These are phyloP conservation scores for Microbotryum violaceum DNA, from an alignment of 1,284 basidiomycete genomes.

Conservation along the genomic window DNA sequence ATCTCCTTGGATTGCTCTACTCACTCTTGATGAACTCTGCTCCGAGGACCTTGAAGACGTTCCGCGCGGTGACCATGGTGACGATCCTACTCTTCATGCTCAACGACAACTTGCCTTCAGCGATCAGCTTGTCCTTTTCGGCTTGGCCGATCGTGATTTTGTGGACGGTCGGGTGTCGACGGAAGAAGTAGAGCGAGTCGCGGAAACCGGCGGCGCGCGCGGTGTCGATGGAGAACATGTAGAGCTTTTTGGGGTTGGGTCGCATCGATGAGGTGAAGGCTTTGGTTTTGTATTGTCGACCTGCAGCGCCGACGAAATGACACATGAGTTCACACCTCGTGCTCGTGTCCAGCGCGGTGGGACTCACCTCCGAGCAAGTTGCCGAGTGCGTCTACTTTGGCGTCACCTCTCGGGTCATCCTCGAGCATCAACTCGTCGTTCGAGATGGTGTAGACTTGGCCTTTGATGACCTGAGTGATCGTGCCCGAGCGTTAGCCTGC, in stretches of 20 bases:
- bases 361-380: slow-evolving; percentile 64
- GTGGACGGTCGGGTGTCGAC: slow-evolving; percentile 77
- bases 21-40: slow-evolving; percentile 76
- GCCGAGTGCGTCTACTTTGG: slow-evolving; percentile 81
- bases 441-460: slow-evolving; percentile 66
- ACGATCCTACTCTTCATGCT: slow-evolving; percentile 85
- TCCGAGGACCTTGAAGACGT: slow-evolving; percentile 90
- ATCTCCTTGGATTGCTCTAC: slow-evolving; percentile 29
- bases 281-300: slow-evolving; percentile 75
- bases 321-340: not conserved
- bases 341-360: not conserved
- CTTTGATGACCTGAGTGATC: slow-evolving; percentile 53
- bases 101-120: slow-evolving; percentile 73
- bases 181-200: slow-evolving; percentile 94
- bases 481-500: not conserved
- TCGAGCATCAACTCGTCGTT: slow-evolving; percentile 81
- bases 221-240: slow-evolving; percentile 95
- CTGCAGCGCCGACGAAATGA: slow-evolving; percentile 42
- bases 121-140: slow-evolving; percentile 88
- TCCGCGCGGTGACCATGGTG: slow-evolving; percentile 84
- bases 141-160: slow-evolving; percentile 77
- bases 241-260: slow-evolving; percentile 66
- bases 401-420: slow-evolving; percentile 77
- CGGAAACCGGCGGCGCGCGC: slow-evolving; percentile 90
- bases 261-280: slow-evolving; percentile 77